Percentiles rank a stretch among this genome's conserved stretches.
phyloP scores from a whole-genome alignment of 345 rosid species.

The Salix koriyanagi region DNA sequence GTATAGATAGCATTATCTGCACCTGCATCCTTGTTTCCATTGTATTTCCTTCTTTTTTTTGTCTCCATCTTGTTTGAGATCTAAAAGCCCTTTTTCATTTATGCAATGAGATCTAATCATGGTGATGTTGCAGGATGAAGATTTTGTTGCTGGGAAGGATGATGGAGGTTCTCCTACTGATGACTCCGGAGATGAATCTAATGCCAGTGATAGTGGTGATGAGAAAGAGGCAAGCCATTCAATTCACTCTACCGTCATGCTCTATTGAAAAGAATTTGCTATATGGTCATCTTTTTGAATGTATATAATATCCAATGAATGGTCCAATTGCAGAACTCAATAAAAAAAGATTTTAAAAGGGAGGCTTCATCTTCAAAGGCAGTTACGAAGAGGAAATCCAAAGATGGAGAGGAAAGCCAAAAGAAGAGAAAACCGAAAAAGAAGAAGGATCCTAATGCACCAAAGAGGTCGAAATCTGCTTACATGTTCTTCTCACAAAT shows the following conservation, averaged over 20 bases:
- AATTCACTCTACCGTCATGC: background rate
- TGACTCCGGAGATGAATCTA: conserved; percentile 85
- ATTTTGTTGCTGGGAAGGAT: conserved; percentile 76
- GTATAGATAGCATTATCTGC: background rate
- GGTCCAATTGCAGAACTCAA: conserved; percentile 51
- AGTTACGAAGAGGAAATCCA: conserved; percentile 58
- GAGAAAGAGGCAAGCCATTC: conserved; percentile 67
- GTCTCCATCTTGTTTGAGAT: background rate
- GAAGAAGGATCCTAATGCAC: conserved; percentile 98
- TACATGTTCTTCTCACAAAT: conserved; percentile 67
- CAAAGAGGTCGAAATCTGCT: conserved; percentile 74
- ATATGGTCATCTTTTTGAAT: background rate
- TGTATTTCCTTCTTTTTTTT: background rate
- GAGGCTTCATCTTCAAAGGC: conserved; percentile 63
- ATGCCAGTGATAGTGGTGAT: conserved; percentile 63
- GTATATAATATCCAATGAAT: conserved; percentile 1
- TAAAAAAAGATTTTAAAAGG: conserved; percentile 59
- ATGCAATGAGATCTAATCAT: background rate
- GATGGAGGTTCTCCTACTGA: conserved; percentile 95
- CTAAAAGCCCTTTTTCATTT: background rate
- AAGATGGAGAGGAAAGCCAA: conserved; percentile 56
- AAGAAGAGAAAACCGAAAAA: conserved; percentile 77
- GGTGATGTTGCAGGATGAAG: conserved; percentile 68
- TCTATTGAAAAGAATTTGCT: background rate
- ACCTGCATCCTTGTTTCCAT: background rate